These are phyloP conservation scores for Scutellaria galericulata DNA, from an alignment of 257 asterid genomes.

Conservation along the genomic window DNA sequence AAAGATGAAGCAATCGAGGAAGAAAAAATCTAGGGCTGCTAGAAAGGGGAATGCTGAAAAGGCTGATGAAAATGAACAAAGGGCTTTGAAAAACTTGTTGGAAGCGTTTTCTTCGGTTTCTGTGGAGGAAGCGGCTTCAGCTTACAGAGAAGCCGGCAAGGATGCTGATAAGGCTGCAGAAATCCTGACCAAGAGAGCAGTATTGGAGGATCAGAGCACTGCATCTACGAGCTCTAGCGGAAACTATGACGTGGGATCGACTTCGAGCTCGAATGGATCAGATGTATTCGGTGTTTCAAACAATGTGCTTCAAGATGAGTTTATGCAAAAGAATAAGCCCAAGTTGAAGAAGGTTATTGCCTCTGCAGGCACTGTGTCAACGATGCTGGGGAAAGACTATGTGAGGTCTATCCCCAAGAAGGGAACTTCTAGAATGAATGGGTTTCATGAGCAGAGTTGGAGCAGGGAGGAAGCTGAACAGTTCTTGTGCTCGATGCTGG, in stretches of 20 bases:
- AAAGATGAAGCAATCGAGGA: constrained; percentile 63
- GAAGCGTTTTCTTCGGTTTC: constrained; percentile 59
- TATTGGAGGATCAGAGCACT: constrained; percentile 72
- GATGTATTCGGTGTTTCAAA: constrained; percentile 46
- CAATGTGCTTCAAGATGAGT: constrained; percentile 43
- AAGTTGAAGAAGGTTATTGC: constrained; percentile 71
- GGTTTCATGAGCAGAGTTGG: constrained; percentile 45
- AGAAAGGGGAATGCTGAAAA: constrained; percentile 35
- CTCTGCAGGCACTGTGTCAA: constrained; percentile 75
- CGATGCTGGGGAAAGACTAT: constrained; percentile 80
- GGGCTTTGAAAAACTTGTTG: constrained; percentile 42
- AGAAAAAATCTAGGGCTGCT: constrained; percentile 60
- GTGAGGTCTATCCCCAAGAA: constrained; percentile 73
- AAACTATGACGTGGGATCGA: constrained; percentile 54
- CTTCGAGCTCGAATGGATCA: constrained; percentile 58
- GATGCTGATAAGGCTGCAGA: constrained; percentile 57
- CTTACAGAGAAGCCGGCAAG: constrained; percentile 54
- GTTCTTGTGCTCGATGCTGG: constrained; percentile 83
- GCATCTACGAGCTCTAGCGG: constrained; percentile 69
- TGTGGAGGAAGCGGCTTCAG: constrained; percentile 56
- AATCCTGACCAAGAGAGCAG: constrained; percentile 41
- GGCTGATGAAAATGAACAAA: constrained; percentile 34
- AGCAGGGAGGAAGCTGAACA: constrained; percentile 72
- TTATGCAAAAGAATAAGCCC: constrained; percentile 50
- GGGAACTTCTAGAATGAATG: constrained; percentile 50